Base-by-base conservation (phyloP, 1,139 yeast species). In the Hanseniaspora sp. region DNA sequence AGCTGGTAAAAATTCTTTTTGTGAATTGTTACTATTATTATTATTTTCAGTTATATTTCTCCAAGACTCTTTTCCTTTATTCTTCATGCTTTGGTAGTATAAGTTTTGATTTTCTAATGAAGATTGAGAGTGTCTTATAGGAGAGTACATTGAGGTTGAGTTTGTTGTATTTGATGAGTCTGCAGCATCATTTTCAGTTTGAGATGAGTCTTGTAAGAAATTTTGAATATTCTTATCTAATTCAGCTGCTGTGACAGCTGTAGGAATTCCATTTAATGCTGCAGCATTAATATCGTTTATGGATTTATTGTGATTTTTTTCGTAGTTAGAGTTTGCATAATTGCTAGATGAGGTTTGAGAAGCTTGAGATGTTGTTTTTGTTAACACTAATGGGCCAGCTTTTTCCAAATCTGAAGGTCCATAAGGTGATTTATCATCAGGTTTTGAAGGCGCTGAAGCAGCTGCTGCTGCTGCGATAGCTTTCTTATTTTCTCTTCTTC, bases 401-500 rank as follows among this genome's bases (percentile, higher is more conserved):
- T 46, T 46, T 44, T 51, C 54, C 28, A 51, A 38, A 34, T 44
- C 54, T 18, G 15, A 35, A 13, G 8, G 13, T 3, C 28, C 33
- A 12, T 30, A n/a, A 15, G n/a, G 28, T 15, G 28, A 33, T 1
- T 17, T 15, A n/a, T 8, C 46, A 23, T 13, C 46, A 31, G 47
- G 42, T 23, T n/a, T 45, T 7, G 42, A 23, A 18, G n/a, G 39
- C 8, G 33, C 47, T 11, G 33, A 30, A 48, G 41, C 52, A 17
- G 38, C 43, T 9, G 43, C 45, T 17, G 46, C 23, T 6, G 38
- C 38, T 7, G 35, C 43, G 9, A 17, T 23, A 8, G 38, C 9
- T 9, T 34, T 39, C 5, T 42, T 17, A 12, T 39, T 35, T 11
- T 48, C 47, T n/a, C 61, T 57, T 43, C 69, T 74, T 64, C 74